A percentile compares a stretch with the other conserved stretches of the same genome.
These are phyloP conservation scores for Heracleum sosnowskyi DNA, from an alignment of 129 eudicot genomes.

Conservation along the genomic window DNA sequence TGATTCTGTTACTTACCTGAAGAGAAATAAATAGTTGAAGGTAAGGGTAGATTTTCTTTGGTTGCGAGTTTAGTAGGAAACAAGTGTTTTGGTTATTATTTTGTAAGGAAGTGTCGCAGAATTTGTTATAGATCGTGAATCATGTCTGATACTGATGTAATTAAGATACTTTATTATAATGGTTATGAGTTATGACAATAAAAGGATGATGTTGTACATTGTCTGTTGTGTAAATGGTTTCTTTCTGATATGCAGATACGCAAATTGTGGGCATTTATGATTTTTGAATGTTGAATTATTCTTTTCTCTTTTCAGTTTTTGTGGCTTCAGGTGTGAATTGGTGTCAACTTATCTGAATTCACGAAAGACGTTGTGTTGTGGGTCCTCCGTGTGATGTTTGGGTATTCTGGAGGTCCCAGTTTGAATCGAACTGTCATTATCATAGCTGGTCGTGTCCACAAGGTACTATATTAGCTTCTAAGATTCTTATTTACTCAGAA, in stretches of 20 bases:
- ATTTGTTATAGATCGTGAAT: neutral
- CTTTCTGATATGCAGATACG: neutral
- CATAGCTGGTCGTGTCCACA: neutral
- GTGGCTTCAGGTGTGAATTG: neutral
- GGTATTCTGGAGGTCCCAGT: neutral
- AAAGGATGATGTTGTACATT: neutral
- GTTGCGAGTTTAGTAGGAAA: neutral
- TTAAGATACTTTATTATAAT: neutral
- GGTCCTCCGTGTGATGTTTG: neutral
- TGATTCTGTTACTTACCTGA: neutral
- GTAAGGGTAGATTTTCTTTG: neutral
- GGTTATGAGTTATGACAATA: neutral
- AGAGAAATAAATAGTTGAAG: neutral
- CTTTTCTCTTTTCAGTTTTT: neutral
- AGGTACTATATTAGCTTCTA: conserved; percentile 2
- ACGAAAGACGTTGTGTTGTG: neutral
- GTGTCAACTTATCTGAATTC: neutral
- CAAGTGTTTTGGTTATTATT: neutral
- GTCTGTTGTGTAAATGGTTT: neutral
- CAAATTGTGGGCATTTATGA: neutral
- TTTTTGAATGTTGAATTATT: neutral
- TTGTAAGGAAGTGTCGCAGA: neutral
- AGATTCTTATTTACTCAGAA: conserved; percentile 3
- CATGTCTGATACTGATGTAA: neutral
- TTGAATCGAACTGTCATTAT: neutral